Evolutionary conservation across 768 basidiomycete species (phyloP).

Genomic region (Serendipita sp.): DNA sequence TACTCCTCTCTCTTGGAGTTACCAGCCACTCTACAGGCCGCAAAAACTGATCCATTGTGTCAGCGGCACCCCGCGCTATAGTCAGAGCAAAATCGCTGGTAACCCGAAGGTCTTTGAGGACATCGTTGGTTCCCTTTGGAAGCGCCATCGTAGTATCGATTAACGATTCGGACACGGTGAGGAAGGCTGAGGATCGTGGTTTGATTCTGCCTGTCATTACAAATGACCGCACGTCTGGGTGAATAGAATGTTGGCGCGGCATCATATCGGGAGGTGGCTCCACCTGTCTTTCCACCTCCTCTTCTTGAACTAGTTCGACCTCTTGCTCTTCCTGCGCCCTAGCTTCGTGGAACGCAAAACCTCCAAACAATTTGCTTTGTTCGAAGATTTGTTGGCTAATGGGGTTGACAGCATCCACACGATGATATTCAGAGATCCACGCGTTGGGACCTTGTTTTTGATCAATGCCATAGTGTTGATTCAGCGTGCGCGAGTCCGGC

Average conservation of each 20-base stretch:
- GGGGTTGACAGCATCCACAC: neutral
- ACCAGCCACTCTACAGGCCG: slow-evolving; percentile 31
- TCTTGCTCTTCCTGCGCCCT: slow-evolving; percentile 35
- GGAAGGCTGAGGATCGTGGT: neutral
- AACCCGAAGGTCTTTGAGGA: slow-evolving; percentile 18
- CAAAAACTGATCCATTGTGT: slow-evolving; percentile 21
- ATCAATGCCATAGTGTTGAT: slow-evolving; percentile 3
- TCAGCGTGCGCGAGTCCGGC: slow-evolving; percentile 6
- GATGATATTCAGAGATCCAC: neutral
- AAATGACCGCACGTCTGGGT: slow-evolving; percentile 18
- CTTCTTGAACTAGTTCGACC: slow-evolving; percentile 29
- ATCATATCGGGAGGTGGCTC: slow-evolving; percentile 21
- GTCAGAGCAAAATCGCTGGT: slow-evolving; percentile 25
- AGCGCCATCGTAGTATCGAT: slow-evolving; percentile 13
- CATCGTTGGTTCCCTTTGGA: slow-evolving; percentile 8
- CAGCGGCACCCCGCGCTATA: slow-evolving; percentile 11
- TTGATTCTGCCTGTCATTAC: slow-evolving; percentile 20
- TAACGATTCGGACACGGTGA: slow-evolving; percentile 12
- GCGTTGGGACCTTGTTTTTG: neutral
- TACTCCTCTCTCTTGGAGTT: slow-evolving; percentile 8
- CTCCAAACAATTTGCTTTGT: neutral
- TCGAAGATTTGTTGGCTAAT: neutral
- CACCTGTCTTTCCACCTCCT: slow-evolving; percentile 26
- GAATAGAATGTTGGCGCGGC: slow-evolving; percentile 18
- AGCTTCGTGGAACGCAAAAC: slow-evolving; percentile 10